Conservation (phyloP, 768 basidiomycete species). For the Tubosaeta brunneosetosa region DNA sequence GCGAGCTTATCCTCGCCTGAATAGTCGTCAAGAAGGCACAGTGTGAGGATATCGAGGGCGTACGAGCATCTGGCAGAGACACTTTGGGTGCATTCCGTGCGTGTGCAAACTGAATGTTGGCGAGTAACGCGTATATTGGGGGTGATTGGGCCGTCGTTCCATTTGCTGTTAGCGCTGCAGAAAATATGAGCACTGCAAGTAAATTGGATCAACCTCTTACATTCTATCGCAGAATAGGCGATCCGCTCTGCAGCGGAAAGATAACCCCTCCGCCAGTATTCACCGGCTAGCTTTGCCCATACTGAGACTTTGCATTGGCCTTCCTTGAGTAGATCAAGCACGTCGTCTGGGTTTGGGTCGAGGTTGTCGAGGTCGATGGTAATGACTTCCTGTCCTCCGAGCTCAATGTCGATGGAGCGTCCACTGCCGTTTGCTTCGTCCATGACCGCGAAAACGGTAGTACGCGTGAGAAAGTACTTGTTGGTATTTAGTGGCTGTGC, state of each 20-base stretch:
- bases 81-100: slow-evolving; percentile 83
- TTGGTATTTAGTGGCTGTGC: neutral
- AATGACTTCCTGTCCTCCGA: slow-evolving; percentile 80
- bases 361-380: slow-evolving; percentile 87
- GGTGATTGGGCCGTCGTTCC: slow-evolving; percentile 50
- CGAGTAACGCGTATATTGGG: slow-evolving; percentile 76
- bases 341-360: slow-evolving; percentile 71
- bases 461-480: neutral
- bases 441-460: slow-evolving; percentile 7
- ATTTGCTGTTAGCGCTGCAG: slow-evolving; percentile 48
- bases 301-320: slow-evolving; percentile 67
- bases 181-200: slow-evolving; percentile 3
- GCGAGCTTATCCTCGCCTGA: slow-evolving; percentile 63
- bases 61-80: slow-evolving; percentile 67
- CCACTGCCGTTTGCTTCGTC: slow-evolving; percentile 14
- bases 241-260: slow-evolving; percentile 76
- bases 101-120: slow-evolving; percentile 77
- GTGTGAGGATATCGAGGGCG: slow-evolving; percentile 20
- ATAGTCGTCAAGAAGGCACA: neutral
- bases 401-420: slow-evolving; percentile 65
- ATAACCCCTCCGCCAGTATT: slow-evolving; percentile 81
- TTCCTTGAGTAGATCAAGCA: slow-evolving; percentile 66
- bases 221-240: slow-evolving; percentile 58
- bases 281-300: slow-evolving; percentile 81
- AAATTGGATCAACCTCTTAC: slow-evolving; percentile 37